A percentile compares a stretch with the other conserved stretches of the same genome.
These are phyloP conservation scores for Diaporthe vexans DNA, from an alignment of 2,329 filamentous ascomycete species.

Conservation along the genomic window DNA sequence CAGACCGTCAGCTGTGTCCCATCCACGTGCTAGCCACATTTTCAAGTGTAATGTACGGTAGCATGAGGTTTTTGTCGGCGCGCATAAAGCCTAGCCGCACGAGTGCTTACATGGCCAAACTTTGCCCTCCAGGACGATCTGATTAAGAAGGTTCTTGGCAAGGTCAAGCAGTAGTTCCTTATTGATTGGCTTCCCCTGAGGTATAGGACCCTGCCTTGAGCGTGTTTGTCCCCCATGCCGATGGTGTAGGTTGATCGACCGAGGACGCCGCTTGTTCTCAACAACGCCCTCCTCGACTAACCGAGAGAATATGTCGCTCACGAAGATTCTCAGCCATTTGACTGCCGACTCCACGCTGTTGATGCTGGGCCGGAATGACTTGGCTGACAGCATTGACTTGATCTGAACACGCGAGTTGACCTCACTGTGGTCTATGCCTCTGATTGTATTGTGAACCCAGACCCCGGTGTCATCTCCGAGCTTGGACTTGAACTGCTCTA, in stretches of 20 bases:
- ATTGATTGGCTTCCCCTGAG: conserved; percentile 79
- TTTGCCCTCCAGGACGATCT: conserved; percentile 82
- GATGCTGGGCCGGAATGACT: conserved; percentile 91
- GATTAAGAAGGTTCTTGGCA: conserved; percentile 81
- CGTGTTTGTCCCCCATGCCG: conserved; percentile 79
- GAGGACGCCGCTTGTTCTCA: conserved; percentile 88
- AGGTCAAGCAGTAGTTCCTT: conserved; percentile 81
- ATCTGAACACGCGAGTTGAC: conserved; percentile 93
- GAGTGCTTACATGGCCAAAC: conserved; percentile 81
- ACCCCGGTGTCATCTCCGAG: conserved; percentile 86
- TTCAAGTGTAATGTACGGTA: background rate
- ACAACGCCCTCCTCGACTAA: conserved; percentile 91
- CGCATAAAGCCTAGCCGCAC: background rate
- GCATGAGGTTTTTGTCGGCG: background rate
- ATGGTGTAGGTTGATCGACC: conserved; percentile 87
- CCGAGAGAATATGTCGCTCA: conserved; percentile 89
- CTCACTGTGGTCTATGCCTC: conserved; percentile 88
- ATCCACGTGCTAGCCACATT: background rate
- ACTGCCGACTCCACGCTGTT: conserved; percentile 82
- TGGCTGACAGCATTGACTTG: conserved; percentile 97
- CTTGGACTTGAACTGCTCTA: conserved; percentile 83
- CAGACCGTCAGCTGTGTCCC: background rate
- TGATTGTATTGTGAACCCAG: conserved; percentile 88
- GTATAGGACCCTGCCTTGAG: conserved; percentile 83
- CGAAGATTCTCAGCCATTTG: conserved; percentile 92